Evolutionary conservation across 2,329 filamentous ascomycete genomes (phyloP).

Genomic region (Massarina eburnea): DNA sequence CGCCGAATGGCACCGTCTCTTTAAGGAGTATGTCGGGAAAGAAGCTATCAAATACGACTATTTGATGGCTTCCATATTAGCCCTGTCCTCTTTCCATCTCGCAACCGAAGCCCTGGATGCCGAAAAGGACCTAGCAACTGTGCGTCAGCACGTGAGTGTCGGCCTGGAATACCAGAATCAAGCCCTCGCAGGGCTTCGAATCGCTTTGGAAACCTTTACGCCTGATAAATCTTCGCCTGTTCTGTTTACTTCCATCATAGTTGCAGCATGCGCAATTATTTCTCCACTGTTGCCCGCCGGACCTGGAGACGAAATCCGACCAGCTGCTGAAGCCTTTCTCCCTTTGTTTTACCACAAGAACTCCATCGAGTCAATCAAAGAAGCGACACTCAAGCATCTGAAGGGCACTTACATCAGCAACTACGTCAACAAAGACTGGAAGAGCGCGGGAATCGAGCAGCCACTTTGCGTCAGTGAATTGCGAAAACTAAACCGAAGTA

Average conservation of each 20-base stretch:
- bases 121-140: not conserved
- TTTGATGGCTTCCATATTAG: conserved; percentile 14
- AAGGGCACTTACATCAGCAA: not conserved
- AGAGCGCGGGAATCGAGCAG: not conserved
- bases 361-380: conserved; percentile 4
- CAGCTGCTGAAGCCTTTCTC: conserved; percentile 2
- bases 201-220: not conserved
- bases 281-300: conserved; percentile 5
- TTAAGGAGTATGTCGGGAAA: conserved; percentile 8
- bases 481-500: not conserved
- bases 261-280: conserved; percentile 3
- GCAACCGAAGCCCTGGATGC: conserved; percentile 4
- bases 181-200: conserved; percentile 3
- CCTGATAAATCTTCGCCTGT: conserved; percentile 1
- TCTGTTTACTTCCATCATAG: conserved; percentile 3
- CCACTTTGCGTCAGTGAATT: not conserved
- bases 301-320: not conserved
- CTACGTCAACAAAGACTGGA: not conserved
- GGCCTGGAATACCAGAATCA: conserved; percentile 7
- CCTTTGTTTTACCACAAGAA: conserved; percentile 3
- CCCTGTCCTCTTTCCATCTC: conserved; percentile 10
- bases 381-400: conserved; percentile 2
- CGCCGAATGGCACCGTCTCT: conserved; percentile 7
- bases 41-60: conserved; percentile 11
- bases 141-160: not conserved